Evolutionary conservation across 257 asterid genomes (phyloP).

Genomic region (Marsdenia floribunda): DNA sequence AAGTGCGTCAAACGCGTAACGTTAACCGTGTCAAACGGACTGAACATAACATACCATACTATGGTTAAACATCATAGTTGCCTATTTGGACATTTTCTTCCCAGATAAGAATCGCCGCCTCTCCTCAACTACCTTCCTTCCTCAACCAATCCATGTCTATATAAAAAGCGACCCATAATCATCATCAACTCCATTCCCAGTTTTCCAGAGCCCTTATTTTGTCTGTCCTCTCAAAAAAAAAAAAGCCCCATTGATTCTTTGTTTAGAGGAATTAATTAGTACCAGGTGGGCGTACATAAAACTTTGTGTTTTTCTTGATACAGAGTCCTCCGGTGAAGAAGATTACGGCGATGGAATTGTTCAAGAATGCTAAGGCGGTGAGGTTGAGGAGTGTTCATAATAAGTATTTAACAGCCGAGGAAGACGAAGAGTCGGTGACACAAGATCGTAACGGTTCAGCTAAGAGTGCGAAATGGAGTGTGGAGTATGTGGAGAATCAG

Average conservation of each 20-base stretch:
- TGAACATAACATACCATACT: no score
- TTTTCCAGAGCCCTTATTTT: background rate
- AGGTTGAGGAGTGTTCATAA: conserved; percentile 28
- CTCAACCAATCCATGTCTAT: background rate
- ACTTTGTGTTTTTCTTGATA: background rate
- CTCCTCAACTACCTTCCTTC: background rate
- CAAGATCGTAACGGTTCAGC: conserved; percentile 37
- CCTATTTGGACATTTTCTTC: background rate
- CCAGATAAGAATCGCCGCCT: background rate
- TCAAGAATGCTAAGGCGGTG: conserved; percentile 35
- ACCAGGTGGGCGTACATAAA: no score
- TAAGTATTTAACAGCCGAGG: conserved; percentile 40
- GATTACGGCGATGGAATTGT: conserved; percentile 32
- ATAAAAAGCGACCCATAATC: conserved; percentile 9
- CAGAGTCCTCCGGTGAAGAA: conserved; percentile 20
- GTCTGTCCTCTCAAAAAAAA: no score
- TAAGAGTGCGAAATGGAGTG: conserved; percentile 33
- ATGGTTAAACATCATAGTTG: background rate
- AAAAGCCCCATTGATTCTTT: no score
- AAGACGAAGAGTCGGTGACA: conserved; percentile 35
- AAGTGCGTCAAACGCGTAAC: conserved; percentile 1
- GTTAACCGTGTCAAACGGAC: conserved; percentile 15
- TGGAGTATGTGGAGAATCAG: conserved; percentile 24
- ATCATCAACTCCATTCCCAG: background rate
- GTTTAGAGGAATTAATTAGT: no score